Evolutionary conservation across 192 early-diverging fungal genomes (phyloP).

Genomic region (Kappamyces sp.): DNA sequence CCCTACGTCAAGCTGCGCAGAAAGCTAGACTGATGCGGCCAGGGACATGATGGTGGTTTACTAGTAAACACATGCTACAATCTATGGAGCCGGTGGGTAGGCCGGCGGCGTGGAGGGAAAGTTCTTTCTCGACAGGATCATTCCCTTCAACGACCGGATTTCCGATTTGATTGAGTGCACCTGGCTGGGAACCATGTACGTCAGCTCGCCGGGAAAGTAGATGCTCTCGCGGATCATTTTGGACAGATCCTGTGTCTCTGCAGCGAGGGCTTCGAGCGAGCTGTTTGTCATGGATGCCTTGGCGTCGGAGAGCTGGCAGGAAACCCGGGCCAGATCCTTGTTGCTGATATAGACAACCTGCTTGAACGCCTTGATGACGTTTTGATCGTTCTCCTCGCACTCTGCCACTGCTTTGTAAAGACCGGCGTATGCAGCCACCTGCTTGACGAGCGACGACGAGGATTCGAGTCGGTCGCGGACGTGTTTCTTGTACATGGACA

Average conservation of each 20-base stretch:
- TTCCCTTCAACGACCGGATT: slow-evolving; percentile 31
- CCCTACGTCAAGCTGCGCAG: no score
- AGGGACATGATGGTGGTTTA: no score
- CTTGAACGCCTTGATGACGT: slow-evolving; percentile 7
- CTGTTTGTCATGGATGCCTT: not conserved
- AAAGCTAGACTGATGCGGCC: no score
- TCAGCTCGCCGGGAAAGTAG: not conserved
- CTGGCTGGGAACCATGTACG: not conserved
- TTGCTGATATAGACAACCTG: slow-evolving; percentile 1
- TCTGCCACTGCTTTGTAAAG: not conserved
- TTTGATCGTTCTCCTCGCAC: slow-evolving; percentile 4
- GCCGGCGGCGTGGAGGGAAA: slow-evolving; percentile 12
- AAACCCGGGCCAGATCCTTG: not conserved
- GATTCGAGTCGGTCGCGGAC: not conserved
- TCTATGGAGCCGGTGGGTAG: no score
- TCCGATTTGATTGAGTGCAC: slow-evolving; percentile 23
- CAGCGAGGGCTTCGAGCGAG: not conserved
- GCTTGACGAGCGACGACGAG: not conserved
- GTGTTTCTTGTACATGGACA: slow-evolving; percentile 7
- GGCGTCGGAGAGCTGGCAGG: no score
- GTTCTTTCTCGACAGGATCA: slow-evolving; percentile 24
- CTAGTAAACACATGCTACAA: no score
- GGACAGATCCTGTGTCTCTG: not conserved
- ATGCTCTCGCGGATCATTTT: not conserved
- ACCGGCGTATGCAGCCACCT: not conserved